Evolutionary conservation across 2,329 filamentous ascomycete genomes (phyloP), one percentile per base, ranked within the genome.

Genomic region (Neocucurbitaria cava): DNA sequence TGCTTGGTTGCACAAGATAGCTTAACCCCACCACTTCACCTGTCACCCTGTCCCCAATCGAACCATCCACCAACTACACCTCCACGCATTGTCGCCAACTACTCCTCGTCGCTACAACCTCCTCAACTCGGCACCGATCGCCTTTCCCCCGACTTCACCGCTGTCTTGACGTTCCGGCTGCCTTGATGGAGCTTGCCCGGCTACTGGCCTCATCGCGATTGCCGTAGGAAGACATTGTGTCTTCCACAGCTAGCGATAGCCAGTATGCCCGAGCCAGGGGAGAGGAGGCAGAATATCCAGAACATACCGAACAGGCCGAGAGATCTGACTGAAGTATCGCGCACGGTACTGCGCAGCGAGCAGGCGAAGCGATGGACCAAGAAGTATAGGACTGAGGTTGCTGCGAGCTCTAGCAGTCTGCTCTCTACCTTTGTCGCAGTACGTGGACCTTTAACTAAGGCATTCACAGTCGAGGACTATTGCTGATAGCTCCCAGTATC

Each of bases 301-400:
- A 58, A 55, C 42, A 54, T 73, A 31, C 50, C 62, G 47, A 56
- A 61, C 46, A 56, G 59, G 69, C 76, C 72, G 65, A 71, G 71
- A 71, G 75, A 76, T 77, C 72, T 78, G 28, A 68, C 64, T 24
- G 61, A 68, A 28, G 68, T 75, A 11, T 75, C 72, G 35, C 65
- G 67, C 33, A 60, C 70, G 10, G 65, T 76, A 11, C 54, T 76
- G 62, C 64, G 73, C 44, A 76, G 72, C 61, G 74, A 78, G 52
- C 75, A 79, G 56, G 74, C 78, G 44, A 83, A 80, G 68, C 73
- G 70, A 68, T 89, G 88, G 80, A 81, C 89, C 69, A 92, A 91
- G 79, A 84, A 83, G 64, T 94, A 95, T 76, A 85, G 90, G 62
- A 93, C 89, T 44, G 89, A 94, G 77, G 87, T 95, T 62, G 87